A percentile compares a stretch with the other conserved stretches of the same genome.
phyloP scores from a whole-genome alignment of 2,329 filamentous ascomycete species.

The Sphaerulina musiva region DNA sequence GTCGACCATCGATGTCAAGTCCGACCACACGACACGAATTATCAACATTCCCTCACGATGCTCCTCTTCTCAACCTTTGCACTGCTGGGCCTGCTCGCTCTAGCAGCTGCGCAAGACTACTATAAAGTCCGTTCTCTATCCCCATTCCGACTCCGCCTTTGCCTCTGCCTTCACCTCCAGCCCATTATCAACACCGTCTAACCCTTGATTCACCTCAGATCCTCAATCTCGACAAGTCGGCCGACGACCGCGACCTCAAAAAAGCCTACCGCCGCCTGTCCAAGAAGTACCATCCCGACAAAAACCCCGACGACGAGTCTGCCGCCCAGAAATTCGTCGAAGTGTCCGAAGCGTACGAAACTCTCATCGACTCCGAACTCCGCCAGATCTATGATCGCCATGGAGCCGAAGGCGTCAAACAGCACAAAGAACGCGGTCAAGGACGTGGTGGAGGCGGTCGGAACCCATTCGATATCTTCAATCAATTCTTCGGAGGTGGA shows the following conservation, averaged over 20 bases:
- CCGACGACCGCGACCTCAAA: conserved; percentile 83
- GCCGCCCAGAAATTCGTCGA: conserved; percentile 89
- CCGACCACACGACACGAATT: neutral
- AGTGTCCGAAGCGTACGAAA: conserved; percentile 91
- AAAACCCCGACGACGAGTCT: conserved; percentile 78
- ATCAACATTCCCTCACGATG: conserved; percentile 30
- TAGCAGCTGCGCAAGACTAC: conserved; percentile 58
- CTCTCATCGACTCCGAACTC: conserved; percentile 69
- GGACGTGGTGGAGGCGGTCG: conserved; percentile 54
- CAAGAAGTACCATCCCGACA: conserved; percentile 96
- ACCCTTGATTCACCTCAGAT: conserved; percentile 48
- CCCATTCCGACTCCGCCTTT: no score
- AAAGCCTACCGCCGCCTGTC: conserved; percentile 84
- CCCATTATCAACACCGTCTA: no score
- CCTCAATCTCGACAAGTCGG: conserved; percentile 70
- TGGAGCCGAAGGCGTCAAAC: conserved; percentile 82
- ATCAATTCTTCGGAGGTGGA: conserved; percentile 87
- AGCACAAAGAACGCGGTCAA: conserved; percentile 67
- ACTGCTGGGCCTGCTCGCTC: conserved; percentile 39
- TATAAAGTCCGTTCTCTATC: conserved; percentile 70
- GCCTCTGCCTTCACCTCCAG: conserved; percentile 28
- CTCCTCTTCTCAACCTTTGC: conserved; percentile 40
- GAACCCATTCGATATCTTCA: conserved; percentile 95
- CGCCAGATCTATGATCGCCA: conserved; percentile 91
- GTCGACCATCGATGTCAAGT: conserved; percentile 15